phyloP scores from a whole-genome alignment of 192 early-diverging fungal species.

The Rhizoclosmatium sp. region DNA sequence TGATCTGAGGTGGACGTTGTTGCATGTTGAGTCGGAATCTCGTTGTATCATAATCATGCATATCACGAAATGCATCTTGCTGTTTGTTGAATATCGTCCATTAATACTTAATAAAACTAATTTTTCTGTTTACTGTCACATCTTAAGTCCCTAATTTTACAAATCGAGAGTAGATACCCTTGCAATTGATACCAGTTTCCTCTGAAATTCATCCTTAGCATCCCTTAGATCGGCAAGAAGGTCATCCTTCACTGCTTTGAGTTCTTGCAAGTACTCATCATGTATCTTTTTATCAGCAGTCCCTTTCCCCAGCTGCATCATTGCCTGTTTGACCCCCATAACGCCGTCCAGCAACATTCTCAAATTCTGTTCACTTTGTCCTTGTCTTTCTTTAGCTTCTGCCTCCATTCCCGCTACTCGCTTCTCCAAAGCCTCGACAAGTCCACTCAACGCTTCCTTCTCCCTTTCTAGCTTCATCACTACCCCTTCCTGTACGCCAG shows the following conservation, averaged over 20 bases:
- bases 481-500: background rate
- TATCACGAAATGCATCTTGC: too few species aligned
- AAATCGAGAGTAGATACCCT: background rate
- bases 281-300: background rate
- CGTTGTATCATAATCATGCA: too few species aligned
- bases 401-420: background rate
- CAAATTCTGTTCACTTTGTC: background rate
- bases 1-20: too few species aligned
- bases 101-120: too few species aligned
- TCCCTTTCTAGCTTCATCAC: background rate
- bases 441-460: background rate
- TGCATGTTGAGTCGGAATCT: too few species aligned
- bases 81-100: too few species aligned
- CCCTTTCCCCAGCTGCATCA: conserved; percentile 11
- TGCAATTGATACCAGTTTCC: background rate
- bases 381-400: conserved; percentile 5
- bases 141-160: too few species aligned
- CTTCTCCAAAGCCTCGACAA: background rate
- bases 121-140: too few species aligned
- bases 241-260: background rate
- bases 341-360: conserved; percentile 11
- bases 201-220: conserved; percentile 1
- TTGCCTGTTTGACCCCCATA: background rate
- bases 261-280: conserved; percentile 7
- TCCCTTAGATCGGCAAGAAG: background rate